These are phyloP conservation scores for Paramecium sexaurelia DNA, from an alignment of 73 alveolate genomes.

Conservation along the genomic window DNA sequence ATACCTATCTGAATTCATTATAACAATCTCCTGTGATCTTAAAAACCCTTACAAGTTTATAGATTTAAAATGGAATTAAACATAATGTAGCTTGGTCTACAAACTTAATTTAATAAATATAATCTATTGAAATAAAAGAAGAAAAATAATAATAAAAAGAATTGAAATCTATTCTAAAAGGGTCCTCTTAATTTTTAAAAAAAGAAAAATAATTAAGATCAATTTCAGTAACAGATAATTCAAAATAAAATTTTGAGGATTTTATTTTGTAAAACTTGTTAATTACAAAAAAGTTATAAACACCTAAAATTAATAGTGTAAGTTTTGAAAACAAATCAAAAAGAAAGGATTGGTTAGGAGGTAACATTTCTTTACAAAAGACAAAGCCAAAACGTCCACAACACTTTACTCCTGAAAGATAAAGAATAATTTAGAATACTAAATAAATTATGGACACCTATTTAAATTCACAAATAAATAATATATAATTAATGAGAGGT, in stretches of 20 bases:
- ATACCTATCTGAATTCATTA: conserved; percentile 17
- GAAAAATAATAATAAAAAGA: neutral
- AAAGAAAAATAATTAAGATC: neutral
- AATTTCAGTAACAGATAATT: neutral
- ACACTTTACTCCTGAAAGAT: neutral
- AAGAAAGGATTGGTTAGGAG: neutral
- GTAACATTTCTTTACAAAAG: neutral
- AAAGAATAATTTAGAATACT: neutral
- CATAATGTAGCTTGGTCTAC: neutral
- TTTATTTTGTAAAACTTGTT: neutral
- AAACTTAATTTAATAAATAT: neutral
- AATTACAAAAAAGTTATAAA: neutral
- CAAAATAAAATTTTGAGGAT: neutral
- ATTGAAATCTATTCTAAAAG: neutral
- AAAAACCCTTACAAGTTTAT: neutral
- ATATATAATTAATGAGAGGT: neutral
- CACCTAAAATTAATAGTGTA: neutral
- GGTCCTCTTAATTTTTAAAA: neutral
- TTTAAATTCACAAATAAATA: neutral
- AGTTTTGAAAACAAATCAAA: neutral
- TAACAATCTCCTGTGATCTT: neutral
- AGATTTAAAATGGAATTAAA: neutral
- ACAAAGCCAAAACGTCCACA: neutral
- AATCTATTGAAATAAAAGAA: neutral
- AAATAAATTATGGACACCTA: neutral